Conservation (phyloP, 2,329 filamentous ascomycete species). For the Botrytis deweyae region DNA sequence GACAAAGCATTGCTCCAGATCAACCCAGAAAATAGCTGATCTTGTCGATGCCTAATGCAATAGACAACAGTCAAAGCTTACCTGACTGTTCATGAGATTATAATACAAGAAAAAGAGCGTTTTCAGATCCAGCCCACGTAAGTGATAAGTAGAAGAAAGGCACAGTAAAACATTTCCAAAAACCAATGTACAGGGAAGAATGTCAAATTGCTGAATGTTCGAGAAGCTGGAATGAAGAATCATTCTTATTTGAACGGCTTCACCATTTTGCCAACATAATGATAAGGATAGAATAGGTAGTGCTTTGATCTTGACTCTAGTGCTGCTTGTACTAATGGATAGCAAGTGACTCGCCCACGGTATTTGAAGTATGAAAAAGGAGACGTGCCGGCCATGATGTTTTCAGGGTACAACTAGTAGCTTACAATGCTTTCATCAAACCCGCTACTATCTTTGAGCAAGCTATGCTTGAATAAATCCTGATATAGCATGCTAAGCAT, state of each 20-base stretch:
- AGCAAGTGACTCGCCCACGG: not conserved
- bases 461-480: not conserved
- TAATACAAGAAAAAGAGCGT: not conserved
- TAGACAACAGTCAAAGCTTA: not conserved
- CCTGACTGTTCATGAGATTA: not conserved
- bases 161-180: not conserved
- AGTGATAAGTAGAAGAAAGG: not conserved
- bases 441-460: not conserved
- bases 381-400: too few species aligned
- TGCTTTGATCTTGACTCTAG: not conserved
- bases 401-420: not conserved
- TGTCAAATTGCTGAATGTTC: not conserved
- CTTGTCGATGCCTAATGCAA: not conserved
- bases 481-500: not conserved
- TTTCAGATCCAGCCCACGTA: not conserved
- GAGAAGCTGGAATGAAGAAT: not conserved
- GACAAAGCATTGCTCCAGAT: not conserved
- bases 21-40: not conserved
- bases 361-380: not conserved
- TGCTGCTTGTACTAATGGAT: not conserved
- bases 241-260: not conserved
- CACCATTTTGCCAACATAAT: not conserved
- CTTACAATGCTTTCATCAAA: not conserved
- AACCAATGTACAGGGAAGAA: not conserved
- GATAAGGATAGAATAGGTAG: not conserved